Evolutionary conservation across 306 rosid genomes (phyloP).

Genomic region (Elaeagnus macrophylla): DNA sequence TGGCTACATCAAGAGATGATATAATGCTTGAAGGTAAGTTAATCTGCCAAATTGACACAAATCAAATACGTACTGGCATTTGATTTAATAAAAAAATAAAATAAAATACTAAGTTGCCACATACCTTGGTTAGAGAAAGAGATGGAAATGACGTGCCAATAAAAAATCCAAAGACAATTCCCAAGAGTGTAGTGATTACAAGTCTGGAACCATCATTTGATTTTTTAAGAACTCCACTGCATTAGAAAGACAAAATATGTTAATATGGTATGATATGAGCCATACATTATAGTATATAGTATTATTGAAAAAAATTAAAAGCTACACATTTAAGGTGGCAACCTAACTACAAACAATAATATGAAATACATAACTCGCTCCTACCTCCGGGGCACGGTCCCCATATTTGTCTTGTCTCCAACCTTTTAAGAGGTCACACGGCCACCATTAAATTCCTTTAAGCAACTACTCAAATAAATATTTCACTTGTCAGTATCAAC

Average conservation of each 20-base stretch:
- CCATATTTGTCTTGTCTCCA: constrained; percentile 28
- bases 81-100: constrained; percentile 6
- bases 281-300: constrained; percentile 5
- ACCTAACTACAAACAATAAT: not conserved
- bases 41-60: constrained; percentile 50
- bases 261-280: not conserved
- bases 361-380: constrained; percentile 1
- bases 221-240: constrained; percentile 45
- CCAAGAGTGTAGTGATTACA: constrained; percentile 48
- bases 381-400: constrained; percentile 44
- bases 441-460: constrained; percentile 21
- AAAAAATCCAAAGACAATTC: constrained; percentile 67
- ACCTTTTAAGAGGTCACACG: constrained; percentile 23
- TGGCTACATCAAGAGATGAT: constrained; percentile 60
- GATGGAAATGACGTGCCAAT: constrained; percentile 69
- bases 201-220: constrained; percentile 56
- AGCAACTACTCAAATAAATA: constrained; percentile 22
- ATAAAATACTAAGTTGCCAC: too few species aligned
- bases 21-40: constrained; percentile 60
- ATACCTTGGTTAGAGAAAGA: constrained; percentile 56
- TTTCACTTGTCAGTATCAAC: constrained; percentile 24
- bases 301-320: not conserved
- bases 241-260: constrained; percentile 11
- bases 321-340: not conserved
- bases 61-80: constrained; percentile 20